Conservation (phyloP, 2,329 filamentous ascomycete genomes). For the Fusarium hostae region DNA sequence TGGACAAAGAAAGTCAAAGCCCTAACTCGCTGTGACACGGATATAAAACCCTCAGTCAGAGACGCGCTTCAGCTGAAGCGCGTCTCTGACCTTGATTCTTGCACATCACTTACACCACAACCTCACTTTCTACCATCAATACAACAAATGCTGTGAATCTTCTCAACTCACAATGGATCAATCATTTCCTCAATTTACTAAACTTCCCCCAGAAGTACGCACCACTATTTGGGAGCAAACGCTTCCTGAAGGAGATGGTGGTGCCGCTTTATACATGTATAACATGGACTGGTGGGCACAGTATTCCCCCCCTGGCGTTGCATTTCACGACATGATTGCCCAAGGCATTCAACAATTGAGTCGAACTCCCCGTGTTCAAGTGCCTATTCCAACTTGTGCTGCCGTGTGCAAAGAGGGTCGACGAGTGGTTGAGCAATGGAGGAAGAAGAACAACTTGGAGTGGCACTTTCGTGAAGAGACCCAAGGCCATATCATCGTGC, state of each 20-base stretch:
- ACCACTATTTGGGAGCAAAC: constrained; percentile 37
- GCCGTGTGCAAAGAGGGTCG: constrained; percentile 42
- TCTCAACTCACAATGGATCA: not conserved
- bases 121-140: not conserved
- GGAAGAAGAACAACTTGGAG: not conserved
- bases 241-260: constrained; percentile 17
- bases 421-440: constrained; percentile 28
- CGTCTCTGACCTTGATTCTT: constrained; percentile 13
- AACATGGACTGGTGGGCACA: constrained; percentile 25
- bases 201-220: constrained; percentile 44
- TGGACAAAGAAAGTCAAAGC: not conserved
- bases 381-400: constrained; percentile 21
- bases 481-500: constrained; percentile 19
- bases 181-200: constrained; percentile 36
- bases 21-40: not conserved
- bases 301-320: constrained; percentile 3
- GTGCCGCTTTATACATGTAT: constrained; percentile 33
- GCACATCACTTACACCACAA: not conserved
- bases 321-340: not conserved
- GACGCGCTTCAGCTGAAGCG: not conserved
- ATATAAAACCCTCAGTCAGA: not conserved
- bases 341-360: not conserved
- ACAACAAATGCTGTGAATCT: not conserved
- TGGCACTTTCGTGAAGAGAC: constrained; percentile 20
- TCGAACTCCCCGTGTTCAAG: constrained; percentile 19